phyloP scores from a whole-genome alignment of 495 filamentous ascomycete species.

The Astrothelium macrocarpum region DNA sequence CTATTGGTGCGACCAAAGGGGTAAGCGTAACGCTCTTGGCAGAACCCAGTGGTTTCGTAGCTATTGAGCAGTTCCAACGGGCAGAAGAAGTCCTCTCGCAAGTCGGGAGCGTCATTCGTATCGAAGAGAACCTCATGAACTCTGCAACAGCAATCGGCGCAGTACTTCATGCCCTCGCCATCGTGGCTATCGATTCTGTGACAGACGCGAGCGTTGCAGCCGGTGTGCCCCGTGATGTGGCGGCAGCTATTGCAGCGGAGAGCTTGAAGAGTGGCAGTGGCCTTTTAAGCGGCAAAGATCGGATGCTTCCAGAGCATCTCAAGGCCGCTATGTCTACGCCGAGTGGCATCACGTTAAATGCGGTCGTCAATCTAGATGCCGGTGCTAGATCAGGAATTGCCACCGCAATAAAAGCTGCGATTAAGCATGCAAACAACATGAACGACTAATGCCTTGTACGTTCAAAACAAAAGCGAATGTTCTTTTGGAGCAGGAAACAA shows the following conservation, averaged over 20 bases:
- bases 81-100: conserved; percentile 3
- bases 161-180: conserved; percentile 8
- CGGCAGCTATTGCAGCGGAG: conserved; percentile 7
- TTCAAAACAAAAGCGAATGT: too few species aligned
- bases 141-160: conserved; percentile 7
- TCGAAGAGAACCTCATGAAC: conserved; percentile 7
- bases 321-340: conserved; percentile 12
- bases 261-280: conserved; percentile 5
- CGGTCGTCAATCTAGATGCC: conserved; percentile 8
- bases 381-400: conserved; percentile 2
- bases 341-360: conserved; percentile 9
- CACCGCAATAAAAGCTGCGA: conserved; percentile 6
- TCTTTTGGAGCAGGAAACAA: too few species aligned
- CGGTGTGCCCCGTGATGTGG: conserved; percentile 6
- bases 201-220: conserved; percentile 8
- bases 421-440: conserved; percentile 3
- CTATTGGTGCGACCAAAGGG: conserved; percentile 5
- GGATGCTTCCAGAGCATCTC: conserved; percentile 9
- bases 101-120: conserved; percentile 5
- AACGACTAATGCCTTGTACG: background rate
- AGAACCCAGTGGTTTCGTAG: background rate
- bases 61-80: background rate
- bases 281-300: conserved; percentile 7
- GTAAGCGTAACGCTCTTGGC: conserved; percentile 3
- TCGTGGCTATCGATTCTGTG: conserved; percentile 8